Percentiles rank a stretch among this genome's conserved stretches.
Conservation (phyloP, 1,284 basidiomycete species). For the Melampsora allii-populina region DNA sequence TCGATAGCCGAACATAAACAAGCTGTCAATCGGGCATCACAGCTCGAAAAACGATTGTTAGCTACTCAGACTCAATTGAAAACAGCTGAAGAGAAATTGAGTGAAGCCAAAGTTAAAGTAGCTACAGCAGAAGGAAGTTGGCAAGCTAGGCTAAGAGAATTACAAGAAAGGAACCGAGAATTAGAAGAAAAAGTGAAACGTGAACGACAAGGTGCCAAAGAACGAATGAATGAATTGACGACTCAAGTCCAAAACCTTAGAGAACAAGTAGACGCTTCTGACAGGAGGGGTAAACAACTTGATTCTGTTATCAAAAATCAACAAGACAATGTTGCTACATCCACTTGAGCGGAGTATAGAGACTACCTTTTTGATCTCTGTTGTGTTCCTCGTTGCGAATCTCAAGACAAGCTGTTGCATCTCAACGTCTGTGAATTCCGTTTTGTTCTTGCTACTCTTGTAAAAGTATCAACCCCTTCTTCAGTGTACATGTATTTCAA, state of each 20-base stretch:
- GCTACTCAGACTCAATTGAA: slow-evolving; percentile 77
- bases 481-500: too few species aligned
- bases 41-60: slow-evolving; percentile 72
- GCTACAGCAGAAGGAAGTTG: slow-evolving; percentile 73
- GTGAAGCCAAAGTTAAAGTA: slow-evolving; percentile 67
- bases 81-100: slow-evolving; percentile 76
- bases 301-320: slow-evolving; percentile 3
- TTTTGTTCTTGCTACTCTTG: too few species aligned
- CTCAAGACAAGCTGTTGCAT: too few species aligned
- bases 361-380: too few species aligned
- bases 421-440: too few species aligned
- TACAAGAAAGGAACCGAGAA: slow-evolving; percentile 73
- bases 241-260: slow-evolving; percentile 20
- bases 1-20: slow-evolving; percentile 60
- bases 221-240: slow-evolving; percentile 59
- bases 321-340: too few species aligned
- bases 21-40: slow-evolving; percentile 69
- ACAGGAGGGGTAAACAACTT: slow-evolving; percentile 20
- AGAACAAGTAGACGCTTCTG: slow-evolving; percentile 22
- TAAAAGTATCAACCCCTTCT: too few species aligned
- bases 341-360: too few species aligned
- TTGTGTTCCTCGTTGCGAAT: too few species aligned
- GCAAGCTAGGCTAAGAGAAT: slow-evolving; percentile 88
- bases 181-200: slow-evolving; percentile 93
- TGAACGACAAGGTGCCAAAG: slow-evolving; percentile 91